Conservation (phyloP, 306 rosid genomes). For the Lotus japonicus region DNA sequence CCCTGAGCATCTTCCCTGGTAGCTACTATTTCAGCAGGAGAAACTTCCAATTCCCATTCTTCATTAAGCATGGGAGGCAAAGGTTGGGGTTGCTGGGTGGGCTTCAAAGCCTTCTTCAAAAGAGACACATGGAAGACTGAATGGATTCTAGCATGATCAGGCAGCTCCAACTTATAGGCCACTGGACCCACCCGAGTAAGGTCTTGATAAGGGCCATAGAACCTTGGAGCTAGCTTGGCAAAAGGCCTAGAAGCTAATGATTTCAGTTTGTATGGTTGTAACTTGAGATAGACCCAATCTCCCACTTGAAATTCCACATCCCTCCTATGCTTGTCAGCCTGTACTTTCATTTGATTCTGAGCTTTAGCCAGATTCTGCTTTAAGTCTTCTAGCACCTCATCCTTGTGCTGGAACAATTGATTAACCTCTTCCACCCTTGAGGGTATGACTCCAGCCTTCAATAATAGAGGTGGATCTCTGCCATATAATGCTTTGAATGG, state of each 20-base stretch:
- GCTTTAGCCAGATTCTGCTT: not conserved
- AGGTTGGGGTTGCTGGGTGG: no score
- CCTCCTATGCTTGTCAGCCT: not conserved
- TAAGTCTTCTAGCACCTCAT: not conserved
- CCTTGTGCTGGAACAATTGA: not conserved
- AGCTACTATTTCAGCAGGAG: no score
- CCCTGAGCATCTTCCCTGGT: no score
- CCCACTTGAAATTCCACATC: not conserved
- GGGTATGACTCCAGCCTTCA: no score
- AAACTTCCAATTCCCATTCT: no score
- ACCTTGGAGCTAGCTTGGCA: not conserved
- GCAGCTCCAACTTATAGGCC: not conserved
- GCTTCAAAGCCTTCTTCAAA: no score
- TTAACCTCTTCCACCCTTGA: not conserved
- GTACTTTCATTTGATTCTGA: not conserved
- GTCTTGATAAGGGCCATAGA: not conserved
- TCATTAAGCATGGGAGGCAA: no score
- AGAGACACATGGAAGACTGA: not conserved
- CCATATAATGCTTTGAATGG: not conserved
- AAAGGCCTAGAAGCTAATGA: not conserved
- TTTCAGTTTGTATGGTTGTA: not conserved
- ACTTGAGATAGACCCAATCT: no score
- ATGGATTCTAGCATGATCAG: not conserved
- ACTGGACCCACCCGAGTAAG: not conserved
- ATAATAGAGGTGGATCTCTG: no score